Conservation (phyloP, 257 asterid species). For the Prunella vulgaris region DNA sequence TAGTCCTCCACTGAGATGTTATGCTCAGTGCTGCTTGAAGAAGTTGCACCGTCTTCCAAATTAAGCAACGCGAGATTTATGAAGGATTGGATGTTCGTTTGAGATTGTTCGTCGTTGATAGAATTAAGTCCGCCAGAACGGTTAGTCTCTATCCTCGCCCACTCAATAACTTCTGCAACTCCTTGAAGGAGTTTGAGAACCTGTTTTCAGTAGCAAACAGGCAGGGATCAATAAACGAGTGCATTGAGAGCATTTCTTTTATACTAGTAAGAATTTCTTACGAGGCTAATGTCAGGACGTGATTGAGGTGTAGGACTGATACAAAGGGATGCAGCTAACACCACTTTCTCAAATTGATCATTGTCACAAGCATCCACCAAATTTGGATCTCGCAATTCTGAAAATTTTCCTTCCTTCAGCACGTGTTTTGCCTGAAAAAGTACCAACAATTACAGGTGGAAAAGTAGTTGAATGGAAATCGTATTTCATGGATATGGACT, state of each 20-base stretch:
- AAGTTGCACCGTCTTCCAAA: conserved; percentile 56
- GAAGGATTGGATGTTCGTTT: conserved; percentile 54
- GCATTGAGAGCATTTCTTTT: neutral
- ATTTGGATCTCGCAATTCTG: conserved; percentile 55
- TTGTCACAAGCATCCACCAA: conserved; percentile 38
- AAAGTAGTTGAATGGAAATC: neutral
- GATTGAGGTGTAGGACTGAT: conserved; percentile 52
- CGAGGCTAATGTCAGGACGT: conserved; percentile 56
- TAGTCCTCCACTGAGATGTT: conserved; percentile 72
- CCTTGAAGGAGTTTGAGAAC: conserved; percentile 66
- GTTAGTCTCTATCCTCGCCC: conserved; percentile 51
- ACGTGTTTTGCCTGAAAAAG: conserved; percentile 53
- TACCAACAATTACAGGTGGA: conserved; percentile 15
- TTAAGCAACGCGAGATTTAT: conserved; percentile 64
- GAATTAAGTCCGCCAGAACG: conserved; percentile 31
- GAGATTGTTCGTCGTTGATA: conserved; percentile 36
- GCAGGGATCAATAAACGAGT: neutral
- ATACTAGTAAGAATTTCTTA: conserved; percentile 26
- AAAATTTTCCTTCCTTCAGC: conserved; percentile 47
- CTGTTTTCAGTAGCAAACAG: conserved; percentile 32
- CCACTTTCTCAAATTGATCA: conserved; percentile 57
- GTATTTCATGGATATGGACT: neutral
- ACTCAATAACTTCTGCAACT: conserved; percentile 44
- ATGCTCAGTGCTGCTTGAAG: conserved; percentile 52
- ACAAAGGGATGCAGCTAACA: conserved; percentile 68